phyloP scores from a whole-genome alignment of 2,329 filamentous ascomycete species.

The Proliferodiscus dingleyae region DNA sequence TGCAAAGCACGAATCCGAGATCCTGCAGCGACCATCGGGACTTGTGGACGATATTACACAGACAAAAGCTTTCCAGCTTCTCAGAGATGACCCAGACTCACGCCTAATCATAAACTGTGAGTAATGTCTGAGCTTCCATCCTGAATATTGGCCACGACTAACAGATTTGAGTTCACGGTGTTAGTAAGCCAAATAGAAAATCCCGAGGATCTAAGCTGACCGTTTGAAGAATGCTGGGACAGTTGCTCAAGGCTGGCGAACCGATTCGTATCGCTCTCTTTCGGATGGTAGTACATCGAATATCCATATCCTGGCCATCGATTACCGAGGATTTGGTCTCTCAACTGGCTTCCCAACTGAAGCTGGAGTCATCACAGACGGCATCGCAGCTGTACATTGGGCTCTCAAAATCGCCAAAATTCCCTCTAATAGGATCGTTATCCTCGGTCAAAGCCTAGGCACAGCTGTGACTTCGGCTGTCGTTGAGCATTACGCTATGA shows the following conservation, averaged over 20 bases:
- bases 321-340: constrained; percentile 84
- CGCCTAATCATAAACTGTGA: constrained; percentile 61
- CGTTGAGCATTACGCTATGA: constrained; percentile 60
- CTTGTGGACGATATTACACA: constrained; percentile 46
- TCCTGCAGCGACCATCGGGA: constrained; percentile 46
- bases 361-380: constrained; percentile 75
- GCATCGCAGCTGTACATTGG: constrained; percentile 67
- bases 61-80: constrained; percentile 54
- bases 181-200: constrained; percentile 39
- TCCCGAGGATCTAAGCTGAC: constrained; percentile 10
- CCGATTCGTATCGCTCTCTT: constrained; percentile 71
- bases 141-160: too few relatives aligned
- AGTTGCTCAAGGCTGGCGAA: constrained; percentile 71
- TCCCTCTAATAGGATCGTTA: constrained; percentile 65
- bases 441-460: constrained; percentile 83
- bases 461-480: constrained; percentile 77
- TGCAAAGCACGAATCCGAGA: constrained; percentile 59
- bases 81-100: constrained; percentile 59
- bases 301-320: constrained; percentile 79
- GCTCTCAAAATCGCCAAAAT: constrained; percentile 61
- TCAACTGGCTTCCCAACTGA: constrained; percentile 80
- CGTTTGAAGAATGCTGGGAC: constrained; percentile 72
- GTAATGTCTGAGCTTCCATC: too few relatives aligned
- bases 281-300: constrained; percentile 63
- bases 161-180: constrained; percentile 53